These are phyloP conservation scores for Boletus mariae DNA, from an alignment of 1,284 basidiomycete species.

Conservation along the genomic window DNA sequence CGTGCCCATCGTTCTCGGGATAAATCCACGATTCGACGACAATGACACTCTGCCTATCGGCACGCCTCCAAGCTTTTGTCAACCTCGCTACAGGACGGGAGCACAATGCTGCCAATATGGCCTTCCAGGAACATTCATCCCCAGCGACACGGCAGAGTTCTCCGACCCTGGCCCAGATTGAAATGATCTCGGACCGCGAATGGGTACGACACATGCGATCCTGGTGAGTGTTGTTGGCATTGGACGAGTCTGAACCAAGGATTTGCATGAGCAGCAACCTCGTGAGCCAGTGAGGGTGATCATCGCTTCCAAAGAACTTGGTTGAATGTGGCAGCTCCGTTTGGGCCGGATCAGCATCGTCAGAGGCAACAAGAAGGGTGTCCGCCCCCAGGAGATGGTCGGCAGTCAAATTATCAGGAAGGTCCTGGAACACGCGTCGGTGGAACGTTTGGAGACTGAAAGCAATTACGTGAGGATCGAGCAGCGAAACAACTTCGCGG, in stretches of 20 bases:
- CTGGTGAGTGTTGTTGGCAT: conserved; percentile 27
- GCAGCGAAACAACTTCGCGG: conserved; percentile 54
- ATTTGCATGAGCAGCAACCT: conserved; percentile 66
- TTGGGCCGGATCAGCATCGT: conserved; percentile 7
- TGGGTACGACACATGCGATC: conserved; percentile 59
- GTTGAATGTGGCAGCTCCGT: conserved; percentile 20
- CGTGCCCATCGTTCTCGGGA: conserved; percentile 37
- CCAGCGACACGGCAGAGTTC: conserved; percentile 65
- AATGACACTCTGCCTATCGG: conserved; percentile 53
- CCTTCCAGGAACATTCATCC: conserved; percentile 74
- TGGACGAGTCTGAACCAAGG: conserved; percentile 52
- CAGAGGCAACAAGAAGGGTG: conserved; percentile 5
- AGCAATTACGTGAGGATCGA: conserved; percentile 57
- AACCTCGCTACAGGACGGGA: conserved; percentile 69
- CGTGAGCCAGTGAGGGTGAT: conserved; percentile 75
- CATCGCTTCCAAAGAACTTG: conserved; percentile 63
- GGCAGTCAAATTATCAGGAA: conserved; percentile 49
- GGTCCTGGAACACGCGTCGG: conserved; percentile 45
- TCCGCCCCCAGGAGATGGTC: conserved; percentile 40
- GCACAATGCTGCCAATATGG: conserved; percentile 63
- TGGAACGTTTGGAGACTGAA: conserved; percentile 60
- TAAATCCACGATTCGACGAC: conserved; percentile 67
- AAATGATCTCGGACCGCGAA: conserved; percentile 66
- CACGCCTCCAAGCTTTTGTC: conserved; percentile 74
- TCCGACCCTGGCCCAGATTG: conserved; percentile 65